Conservation (phyloP, 1,139 yeast species). For the Blastobotrys buckinghamii region DNA sequence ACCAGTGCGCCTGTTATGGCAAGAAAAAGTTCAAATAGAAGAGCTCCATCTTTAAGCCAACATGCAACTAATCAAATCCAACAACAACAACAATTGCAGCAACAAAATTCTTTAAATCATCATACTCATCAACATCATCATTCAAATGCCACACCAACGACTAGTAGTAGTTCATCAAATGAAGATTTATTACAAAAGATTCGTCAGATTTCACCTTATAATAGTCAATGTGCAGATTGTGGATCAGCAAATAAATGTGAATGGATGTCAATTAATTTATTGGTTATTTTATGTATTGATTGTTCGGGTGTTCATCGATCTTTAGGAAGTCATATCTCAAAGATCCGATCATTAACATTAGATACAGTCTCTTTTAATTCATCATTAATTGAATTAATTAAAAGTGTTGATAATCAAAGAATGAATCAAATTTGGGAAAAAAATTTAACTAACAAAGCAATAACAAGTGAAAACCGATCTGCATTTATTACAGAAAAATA, state of each 20-base stretch:
- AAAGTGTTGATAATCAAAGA: slow-evolving; percentile 58
- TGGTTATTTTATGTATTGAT: slow-evolving; percentile 70
- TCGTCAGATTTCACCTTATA: slow-evolving; percentile 39
- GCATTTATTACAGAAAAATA: slow-evolving; percentile 38
- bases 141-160: neutral
- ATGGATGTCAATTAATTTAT: slow-evolving; percentile 78
- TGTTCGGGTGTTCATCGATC: slow-evolving; percentile 77
- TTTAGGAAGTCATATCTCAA: slow-evolving; percentile 66
- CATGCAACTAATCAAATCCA: neutral
- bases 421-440: slow-evolving; percentile 57
- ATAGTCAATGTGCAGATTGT: slow-evolving; percentile 74
- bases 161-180: neutral
- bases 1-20: neutral
- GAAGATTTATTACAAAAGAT: slow-evolving; percentile 6
- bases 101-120: neutral
- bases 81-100: neutral
- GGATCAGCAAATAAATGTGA: slow-evolving; percentile 60
- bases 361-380: slow-evolving; percentile 62
- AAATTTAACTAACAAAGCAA: slow-evolving; percentile 38
- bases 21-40: neutral
- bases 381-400: slow-evolving; percentile 53
- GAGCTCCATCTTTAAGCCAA: slow-evolving; percentile 4
- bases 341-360: slow-evolving; percentile 72
- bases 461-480: slow-evolving; percentile 32
- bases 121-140: neutral